phyloP scores from a whole-genome alignment of 2,329 filamentous ascomycete species.

The Fusarium xyrophilum region DNA sequence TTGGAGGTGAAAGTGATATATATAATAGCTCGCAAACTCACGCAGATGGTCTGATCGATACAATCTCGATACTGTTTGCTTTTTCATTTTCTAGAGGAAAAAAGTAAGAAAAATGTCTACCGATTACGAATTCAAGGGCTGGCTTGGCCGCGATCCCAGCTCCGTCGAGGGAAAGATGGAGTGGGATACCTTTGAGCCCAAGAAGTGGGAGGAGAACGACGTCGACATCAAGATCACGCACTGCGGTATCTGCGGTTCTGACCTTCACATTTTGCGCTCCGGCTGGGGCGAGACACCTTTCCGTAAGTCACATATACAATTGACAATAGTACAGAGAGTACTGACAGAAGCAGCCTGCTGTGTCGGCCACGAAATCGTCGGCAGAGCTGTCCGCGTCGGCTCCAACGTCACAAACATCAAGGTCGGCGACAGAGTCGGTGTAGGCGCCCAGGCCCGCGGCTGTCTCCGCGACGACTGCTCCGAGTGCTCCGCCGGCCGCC shows the following conservation, averaged over 20 bases:
- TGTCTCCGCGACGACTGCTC: conserved; percentile 56
- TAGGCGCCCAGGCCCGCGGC: conserved; percentile 65
- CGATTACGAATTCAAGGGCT: conserved; percentile 59
- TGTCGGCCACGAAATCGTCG: conserved; percentile 71
- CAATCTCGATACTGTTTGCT: background rate
- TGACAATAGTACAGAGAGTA: too few relatives aligned
- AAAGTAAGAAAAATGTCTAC: conserved; percentile 46
- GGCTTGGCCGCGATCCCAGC: conserved; percentile 54
- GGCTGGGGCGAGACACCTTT: conserved; percentile 55
- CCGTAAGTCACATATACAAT: conserved; percentile 39
- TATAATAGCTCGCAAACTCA: conserved; percentile 16
- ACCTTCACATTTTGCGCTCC: conserved; percentile 63
- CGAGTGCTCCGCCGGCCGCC: conserved; percentile 50
- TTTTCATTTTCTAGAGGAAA: background rate
- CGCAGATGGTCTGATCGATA: background rate
- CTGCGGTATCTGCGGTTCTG: conserved; percentile 69
- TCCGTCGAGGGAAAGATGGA: conserved; percentile 58
- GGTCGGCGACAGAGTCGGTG: conserved; percentile 68
- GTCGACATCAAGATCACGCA: conserved; percentile 70
- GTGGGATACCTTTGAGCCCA: conserved; percentile 64
- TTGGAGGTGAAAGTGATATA: background rate
- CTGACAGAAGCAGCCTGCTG: conserved; percentile 49
- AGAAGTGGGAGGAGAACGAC: conserved; percentile 68
- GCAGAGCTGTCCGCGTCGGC: conserved; percentile 62
- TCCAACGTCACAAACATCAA: conserved; percentile 56